A percentile compares a stretch with the other conserved stretches of the same genome.
These are phyloP conservation scores for Exophiala mesophila DNA, from an alignment of 2,329 filamentous ascomycete genomes.

Conservation along the genomic window DNA sequence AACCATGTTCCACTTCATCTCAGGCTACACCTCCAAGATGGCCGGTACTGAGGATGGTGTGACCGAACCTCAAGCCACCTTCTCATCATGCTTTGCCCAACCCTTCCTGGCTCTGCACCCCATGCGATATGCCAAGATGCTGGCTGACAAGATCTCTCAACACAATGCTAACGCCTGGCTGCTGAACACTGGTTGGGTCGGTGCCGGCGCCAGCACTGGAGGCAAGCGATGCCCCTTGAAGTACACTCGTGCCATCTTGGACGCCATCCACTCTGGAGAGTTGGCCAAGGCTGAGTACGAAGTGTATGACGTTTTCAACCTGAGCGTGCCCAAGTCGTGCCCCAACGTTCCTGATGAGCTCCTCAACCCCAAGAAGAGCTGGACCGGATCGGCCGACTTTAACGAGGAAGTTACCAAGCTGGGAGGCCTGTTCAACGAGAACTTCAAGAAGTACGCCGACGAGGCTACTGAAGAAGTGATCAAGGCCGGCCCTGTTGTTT, in stretches of 20 bases:
- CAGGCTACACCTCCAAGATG: conserved; percentile 99
- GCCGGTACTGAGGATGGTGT: conserved; percentile 96
- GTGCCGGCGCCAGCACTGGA: conserved; percentile 81
- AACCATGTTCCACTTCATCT: conserved; percentile 99
- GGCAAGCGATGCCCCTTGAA: conserved; percentile 97
- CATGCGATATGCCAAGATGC: conserved; percentile 98
- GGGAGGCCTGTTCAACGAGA: conserved; percentile 83
- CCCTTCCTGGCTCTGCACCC: conserved; percentile 98
- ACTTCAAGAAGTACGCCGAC: conserved; percentile 92
- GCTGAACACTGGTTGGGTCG: conserved; percentile 97
- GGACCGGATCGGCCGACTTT: conserved; percentile 82
- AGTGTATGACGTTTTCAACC: conserved; percentile 94
- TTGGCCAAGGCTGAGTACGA: conserved; percentile 91
- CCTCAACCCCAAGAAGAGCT: conserved; percentile 89
- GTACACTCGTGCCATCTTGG: conserved; percentile 97
- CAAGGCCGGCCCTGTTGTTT: conserved; percentile 43
- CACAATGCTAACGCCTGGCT: conserved; percentile 98
- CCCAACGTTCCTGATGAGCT: conserved; percentile 83
- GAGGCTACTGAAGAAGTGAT: conserved; percentile 77
- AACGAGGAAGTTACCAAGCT: conserved; percentile 84
- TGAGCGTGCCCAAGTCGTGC: conserved; percentile 89
- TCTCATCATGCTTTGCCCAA: conserved; percentile 98
- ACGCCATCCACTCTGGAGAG: conserved; percentile 95
- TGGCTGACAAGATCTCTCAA: conserved; percentile 93
- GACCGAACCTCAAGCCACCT: conserved; percentile 94